Base-by-base conservation (phyloP, 805 yeast species). In the Blastobotrys peoriensis region DNA sequence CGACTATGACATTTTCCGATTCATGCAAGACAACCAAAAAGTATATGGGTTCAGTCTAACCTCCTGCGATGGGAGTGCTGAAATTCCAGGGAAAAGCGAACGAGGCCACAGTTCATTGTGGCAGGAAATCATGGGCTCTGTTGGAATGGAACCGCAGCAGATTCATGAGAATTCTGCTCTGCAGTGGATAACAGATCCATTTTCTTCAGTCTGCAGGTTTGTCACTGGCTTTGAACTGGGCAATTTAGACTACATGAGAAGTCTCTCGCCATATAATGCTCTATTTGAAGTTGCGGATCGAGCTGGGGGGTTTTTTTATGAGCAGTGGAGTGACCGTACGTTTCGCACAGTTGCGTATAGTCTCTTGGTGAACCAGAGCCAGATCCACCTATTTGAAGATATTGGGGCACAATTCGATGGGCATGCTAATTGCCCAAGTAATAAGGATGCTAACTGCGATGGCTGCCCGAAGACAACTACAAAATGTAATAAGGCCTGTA, bases 301-400 rank as follows among this genome's bases (percentile, higher is more conserved):
- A 3, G 63, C 79, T 1, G 93, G 94, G 16, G 91, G 91, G 3
- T 86, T 86, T 57, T 87, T 85, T 61, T 87, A 87, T 56, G 95
- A 87, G 61, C 66, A 95, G 45, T 86, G 95, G 95, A 95, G 95
- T 2, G 96, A 86, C 66, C 95, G 95, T 0, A 95, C 95, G 0
- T 93, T 86, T 1, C 93, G 86, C 60, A 78, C 88, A 2, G 57
- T 87, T 36, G 95, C 91, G 0, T 63, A 86, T 28, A 81, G 79
- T 0, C 61, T 87, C 33, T 84, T 87, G 59, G 85, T 81, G 5
- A 87, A 83, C 54, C 81, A 76, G 53, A 61, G 68, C 5, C 71
- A 74, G 43, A 71, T 87, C 30, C 96, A 87, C 59, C 87, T 95
- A 93, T 88, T 88, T 60, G 74, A 86, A 59, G 95, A 86, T 56